These are phyloP conservation scores for Xerocomellus intermedius DNA, from an alignment of 768 basidiomycete genomes.

Conservation along the genomic window DNA sequence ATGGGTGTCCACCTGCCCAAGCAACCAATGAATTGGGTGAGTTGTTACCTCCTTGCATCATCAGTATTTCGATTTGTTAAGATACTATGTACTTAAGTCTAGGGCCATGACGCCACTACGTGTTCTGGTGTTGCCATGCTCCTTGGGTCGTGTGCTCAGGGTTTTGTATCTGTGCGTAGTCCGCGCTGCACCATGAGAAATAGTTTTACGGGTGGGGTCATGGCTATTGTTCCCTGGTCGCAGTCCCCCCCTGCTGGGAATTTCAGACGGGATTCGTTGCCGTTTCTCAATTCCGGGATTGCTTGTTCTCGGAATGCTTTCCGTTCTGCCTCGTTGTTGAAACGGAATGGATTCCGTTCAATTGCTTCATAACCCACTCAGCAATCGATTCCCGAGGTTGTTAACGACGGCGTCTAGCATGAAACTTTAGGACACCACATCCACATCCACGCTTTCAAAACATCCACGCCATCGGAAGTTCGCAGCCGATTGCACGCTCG, in stretches of 20 bases:
- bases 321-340: constrained; percentile 1
- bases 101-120: constrained; percentile 25
- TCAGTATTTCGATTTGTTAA: constrained; percentile 2
- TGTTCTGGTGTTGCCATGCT: constrained; percentile 15
- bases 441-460: constrained; percentile 8
- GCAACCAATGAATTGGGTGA: constrained; percentile 17
- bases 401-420: constrained; percentile 21
- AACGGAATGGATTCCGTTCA: constrained; percentile 7
- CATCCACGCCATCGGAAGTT: constrained; percentile 11
- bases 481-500: constrained; percentile 14
- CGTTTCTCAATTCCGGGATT: background rate
- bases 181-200: constrained; percentile 21
- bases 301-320: constrained; percentile 1
- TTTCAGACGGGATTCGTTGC: background rate
- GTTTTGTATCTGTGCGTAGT: constrained; percentile 19
- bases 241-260: background rate
- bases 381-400: background rate
- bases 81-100: background rate
- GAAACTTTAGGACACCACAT: background rate
- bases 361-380: constrained; percentile 6
- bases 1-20: background rate
- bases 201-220: background rate
- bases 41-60: constrained; percentile 16
- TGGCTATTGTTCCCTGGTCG: background rate
- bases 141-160: constrained; percentile 19